Percentiles rank a stretch among this genome's conserved stretches.
These are phyloP conservation scores for Ustulina deusta DNA, from an alignment of 2,329 filamentous ascomycete genomes.

Conservation along the genomic window DNA sequence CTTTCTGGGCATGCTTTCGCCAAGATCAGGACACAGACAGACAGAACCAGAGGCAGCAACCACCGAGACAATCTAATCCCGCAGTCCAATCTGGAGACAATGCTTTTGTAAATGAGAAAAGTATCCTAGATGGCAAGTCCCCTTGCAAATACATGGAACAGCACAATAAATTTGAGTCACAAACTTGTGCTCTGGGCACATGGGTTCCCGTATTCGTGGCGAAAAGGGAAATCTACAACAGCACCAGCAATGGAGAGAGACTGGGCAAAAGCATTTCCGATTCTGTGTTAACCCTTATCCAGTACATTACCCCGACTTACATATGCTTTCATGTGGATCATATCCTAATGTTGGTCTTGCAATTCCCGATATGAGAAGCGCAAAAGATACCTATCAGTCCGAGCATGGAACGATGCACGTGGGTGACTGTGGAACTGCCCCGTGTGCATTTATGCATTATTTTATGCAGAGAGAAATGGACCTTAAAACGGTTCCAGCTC, in stretches of 20 bases:
- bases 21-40: background rate
- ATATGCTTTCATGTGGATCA: background rate
- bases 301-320: conserved; percentile 5
- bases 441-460: no score
- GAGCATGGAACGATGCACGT: conserved; percentile 6
- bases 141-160: conserved; percentile 3
- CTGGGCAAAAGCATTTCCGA: background rate
- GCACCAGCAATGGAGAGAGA: background rate
- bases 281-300: background rate
- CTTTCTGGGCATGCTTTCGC: background rate
- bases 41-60: conserved; percentile 4
- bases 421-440: no score
- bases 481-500: no score
- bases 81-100: background rate
- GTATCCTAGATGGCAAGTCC: background rate
- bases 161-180: conserved; percentile 7
- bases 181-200: background rate
- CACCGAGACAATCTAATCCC: background rate
- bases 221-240: background rate
- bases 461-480: no score
- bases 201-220: conserved; percentile 17
- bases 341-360: background rate
- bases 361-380: conserved; percentile 1
- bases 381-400: background rate
- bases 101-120: background rate